Evolutionary conservation across 352 stramenopile genomes (phyloP).

Genomic region (Pythium coloratum): DNA sequence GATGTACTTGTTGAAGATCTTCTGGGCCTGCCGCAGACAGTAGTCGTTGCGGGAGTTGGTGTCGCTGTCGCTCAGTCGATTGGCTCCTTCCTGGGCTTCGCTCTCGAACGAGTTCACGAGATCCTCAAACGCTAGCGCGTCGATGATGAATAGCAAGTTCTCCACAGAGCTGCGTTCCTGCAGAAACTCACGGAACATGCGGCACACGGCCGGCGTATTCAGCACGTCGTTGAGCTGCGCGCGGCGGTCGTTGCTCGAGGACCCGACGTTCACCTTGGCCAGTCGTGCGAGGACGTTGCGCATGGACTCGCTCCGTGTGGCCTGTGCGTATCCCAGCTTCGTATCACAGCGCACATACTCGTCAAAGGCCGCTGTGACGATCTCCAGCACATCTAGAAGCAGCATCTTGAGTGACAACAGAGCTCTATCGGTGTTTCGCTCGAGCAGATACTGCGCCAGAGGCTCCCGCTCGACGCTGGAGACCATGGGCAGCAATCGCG

Average conservation of each 20-base stretch:
- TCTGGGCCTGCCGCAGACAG: constrained; percentile 58
- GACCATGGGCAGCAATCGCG: constrained; percentile 53
- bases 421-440: constrained; percentile 44
- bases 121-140: constrained; percentile 66
- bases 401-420: constrained; percentile 64
- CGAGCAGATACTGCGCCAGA: constrained; percentile 43
- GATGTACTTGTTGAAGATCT: constrained; percentile 82
- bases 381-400: constrained; percentile 54
- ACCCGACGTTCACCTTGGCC: constrained; percentile 37
- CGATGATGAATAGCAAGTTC: constrained; percentile 67
- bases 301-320: constrained; percentile 42
- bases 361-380: constrained; percentile 58
- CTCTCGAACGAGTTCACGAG: constrained; percentile 57
- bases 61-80: constrained; percentile 16
- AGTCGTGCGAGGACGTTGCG: constrained; percentile 56
- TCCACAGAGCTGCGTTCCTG: constrained; percentile 57
- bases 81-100: not conserved
- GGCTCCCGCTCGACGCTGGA: constrained; percentile 45
- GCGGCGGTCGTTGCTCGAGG: constrained; percentile 37
- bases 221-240: constrained; percentile 53
- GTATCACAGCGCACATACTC: constrained; percentile 48
- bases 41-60: constrained; percentile 49
- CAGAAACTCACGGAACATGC: constrained; percentile 61
- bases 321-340: constrained; percentile 40
- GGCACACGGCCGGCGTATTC: constrained; percentile 44